phyloP scores from a whole-genome alignment of 257 asterid species.

The Plantago elongata region DNA sequence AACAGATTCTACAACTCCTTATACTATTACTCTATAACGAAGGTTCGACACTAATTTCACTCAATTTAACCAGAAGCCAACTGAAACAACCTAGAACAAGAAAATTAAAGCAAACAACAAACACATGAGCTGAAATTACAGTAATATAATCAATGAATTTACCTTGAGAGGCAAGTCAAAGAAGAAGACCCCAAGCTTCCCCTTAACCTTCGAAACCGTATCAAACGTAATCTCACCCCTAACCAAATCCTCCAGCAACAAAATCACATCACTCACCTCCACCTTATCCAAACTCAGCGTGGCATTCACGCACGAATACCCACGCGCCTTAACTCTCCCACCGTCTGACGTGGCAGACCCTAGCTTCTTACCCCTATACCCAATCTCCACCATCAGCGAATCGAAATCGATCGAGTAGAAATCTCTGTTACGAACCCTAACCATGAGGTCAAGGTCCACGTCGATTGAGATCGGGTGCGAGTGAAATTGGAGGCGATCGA shows the following conservation, averaged over 20 bases:
- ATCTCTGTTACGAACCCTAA: slow-evolving; percentile 54
- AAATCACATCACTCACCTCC: slow-evolving; percentile 53
- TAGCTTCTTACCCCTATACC: slow-evolving; percentile 69
- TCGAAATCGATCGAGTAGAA: slow-evolving; percentile 59
- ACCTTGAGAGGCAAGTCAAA: slow-evolving; percentile 75
- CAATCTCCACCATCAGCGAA: slow-evolving; percentile 43
- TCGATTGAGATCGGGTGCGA: slow-evolving; percentile 56
- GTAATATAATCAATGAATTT: not conserved
- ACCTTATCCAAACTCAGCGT: slow-evolving; percentile 63
- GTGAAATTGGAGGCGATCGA: slow-evolving; percentile 51
- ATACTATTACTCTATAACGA: too few species aligned
- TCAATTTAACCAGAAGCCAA: too few species aligned
- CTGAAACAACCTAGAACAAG: not conserved
- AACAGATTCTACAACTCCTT: too few species aligned
- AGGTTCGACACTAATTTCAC: too few species aligned
- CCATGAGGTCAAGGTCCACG: slow-evolving; percentile 52
- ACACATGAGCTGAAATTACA: not conserved
- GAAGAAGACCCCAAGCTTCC: slow-evolving; percentile 47
- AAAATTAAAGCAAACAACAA: not conserved
- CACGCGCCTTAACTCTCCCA: slow-evolving; percentile 54
- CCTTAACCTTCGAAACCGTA: slow-evolving; percentile 55
- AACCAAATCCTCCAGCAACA: slow-evolving; percentile 64
- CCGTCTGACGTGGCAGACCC: slow-evolving; percentile 56
- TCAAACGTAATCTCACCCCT: slow-evolving; percentile 62
- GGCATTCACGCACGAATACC: slow-evolving; percentile 63